A percentile compares a stretch with the other conserved stretches of the same genome.
Evolutionary conservation across 768 basidiomycete genomes (phyloP).

Genomic region (Mycena albidolilacea): DNA sequence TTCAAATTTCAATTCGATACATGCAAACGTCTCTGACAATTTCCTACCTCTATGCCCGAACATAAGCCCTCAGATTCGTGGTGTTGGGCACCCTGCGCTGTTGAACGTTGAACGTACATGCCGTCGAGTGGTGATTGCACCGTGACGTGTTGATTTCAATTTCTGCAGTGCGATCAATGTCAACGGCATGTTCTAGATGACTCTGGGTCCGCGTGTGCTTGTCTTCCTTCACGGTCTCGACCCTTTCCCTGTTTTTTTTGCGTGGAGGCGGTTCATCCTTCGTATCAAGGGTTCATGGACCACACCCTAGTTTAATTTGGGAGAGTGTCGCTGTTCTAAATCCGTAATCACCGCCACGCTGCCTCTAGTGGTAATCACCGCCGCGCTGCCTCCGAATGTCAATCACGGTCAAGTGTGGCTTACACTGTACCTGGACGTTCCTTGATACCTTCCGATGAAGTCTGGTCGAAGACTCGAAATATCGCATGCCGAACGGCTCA

Average conservation of each 20-base stretch:
- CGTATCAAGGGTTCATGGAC: background rate
- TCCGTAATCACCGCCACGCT: too few species aligned
- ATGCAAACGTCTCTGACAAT: too few species aligned
- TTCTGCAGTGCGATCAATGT: background rate
- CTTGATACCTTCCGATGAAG: slow-evolving; percentile 29
- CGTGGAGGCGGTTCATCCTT: background rate
- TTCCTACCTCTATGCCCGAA: too few species aligned
- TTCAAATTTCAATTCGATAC: too few species aligned
- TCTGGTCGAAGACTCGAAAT: background rate
- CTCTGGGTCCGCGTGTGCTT: background rate
- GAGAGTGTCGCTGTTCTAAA: background rate
- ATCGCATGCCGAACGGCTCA: slow-evolving; percentile 19
- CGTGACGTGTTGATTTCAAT: too few species aligned
- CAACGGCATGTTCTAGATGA: background rate
- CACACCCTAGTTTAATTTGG: too few species aligned
- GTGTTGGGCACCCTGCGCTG: background rate
- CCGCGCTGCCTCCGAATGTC: slow-evolving; percentile 24
- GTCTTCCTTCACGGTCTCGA: background rate
- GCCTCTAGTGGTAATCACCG: background rate
- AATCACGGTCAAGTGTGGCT: slow-evolving; percentile 24
- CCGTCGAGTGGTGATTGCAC: background rate
- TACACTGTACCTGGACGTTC: slow-evolving; percentile 30
- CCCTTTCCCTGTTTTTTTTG: background rate
- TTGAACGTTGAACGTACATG: background rate
- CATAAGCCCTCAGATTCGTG: background rate